Evolutionary conservation across 345 rosid species (phyloP).

Genomic region (Corchorus olitorius): DNA sequence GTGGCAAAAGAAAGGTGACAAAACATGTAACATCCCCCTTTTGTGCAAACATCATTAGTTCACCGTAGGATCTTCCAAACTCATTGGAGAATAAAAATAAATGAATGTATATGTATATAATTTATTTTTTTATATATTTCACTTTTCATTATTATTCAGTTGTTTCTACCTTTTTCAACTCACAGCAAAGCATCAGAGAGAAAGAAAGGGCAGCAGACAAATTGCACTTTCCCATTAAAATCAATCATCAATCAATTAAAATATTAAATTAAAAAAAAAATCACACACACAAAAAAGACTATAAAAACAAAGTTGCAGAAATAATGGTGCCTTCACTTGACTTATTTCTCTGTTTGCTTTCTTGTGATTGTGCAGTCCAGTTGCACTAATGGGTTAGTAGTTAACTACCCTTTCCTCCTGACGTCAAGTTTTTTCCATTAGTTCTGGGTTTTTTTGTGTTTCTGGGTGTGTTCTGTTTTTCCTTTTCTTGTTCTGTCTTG

Average conservation of each 20-base stretch:
- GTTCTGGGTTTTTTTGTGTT: conserved; percentile 1
- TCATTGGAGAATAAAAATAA: conserved; percentile 51
- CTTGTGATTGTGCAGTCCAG: conserved; percentile 33
- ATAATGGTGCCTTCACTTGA: conserved; percentile 29
- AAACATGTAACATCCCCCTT: conserved; percentile 12
- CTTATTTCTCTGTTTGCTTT: conserved; percentile 28
- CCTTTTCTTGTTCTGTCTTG: not conserved
- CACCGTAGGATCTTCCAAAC: conserved; percentile 59
- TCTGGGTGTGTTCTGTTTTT: conserved; percentile 18
- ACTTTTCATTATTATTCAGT: conserved; percentile 8
- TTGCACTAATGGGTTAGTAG: conserved; percentile 44
- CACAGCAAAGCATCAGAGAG: not conserved
- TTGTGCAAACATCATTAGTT: conserved; percentile 33
- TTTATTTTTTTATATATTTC: not conserved
- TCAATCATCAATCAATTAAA: conserved; percentile 21
- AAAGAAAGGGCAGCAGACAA: conserved; percentile 27
- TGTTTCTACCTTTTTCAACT: not conserved
- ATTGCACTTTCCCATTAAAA: conserved; percentile 33
- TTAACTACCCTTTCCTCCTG: not conserved
- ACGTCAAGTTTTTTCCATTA: not conserved
- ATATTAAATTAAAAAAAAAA: not conserved
- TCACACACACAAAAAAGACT: not conserved
- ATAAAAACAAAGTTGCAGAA: conserved; percentile 28
- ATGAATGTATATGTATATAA: too few relatives aligned
- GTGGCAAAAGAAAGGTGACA: conserved; percentile 2